Conservation (phyloP, 139 green algal species). For the Trebouxia sp. region DNA sequence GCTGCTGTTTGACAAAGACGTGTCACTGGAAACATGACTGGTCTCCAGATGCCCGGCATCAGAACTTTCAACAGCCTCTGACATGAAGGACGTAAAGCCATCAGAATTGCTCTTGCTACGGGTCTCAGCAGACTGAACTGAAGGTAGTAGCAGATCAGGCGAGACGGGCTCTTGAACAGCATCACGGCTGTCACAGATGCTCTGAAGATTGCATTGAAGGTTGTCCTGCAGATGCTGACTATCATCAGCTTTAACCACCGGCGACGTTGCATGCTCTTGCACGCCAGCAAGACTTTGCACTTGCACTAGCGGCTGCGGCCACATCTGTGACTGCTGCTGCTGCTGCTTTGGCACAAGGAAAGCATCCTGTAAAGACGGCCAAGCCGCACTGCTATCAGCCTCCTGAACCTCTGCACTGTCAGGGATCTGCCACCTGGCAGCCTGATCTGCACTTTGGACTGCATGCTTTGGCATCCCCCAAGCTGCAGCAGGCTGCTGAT, state of each 20-base stretch:
- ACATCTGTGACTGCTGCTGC: not conserved
- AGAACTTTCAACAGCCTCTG: not conserved
- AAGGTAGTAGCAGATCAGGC: not conserved
- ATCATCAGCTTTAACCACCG: too few relatives aligned
- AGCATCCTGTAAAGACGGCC: not conserved
- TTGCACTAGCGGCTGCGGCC: not conserved
- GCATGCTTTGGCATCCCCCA: too few relatives aligned
- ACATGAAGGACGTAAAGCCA: not conserved
- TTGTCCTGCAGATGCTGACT: not conserved
- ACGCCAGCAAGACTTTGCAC: not conserved
- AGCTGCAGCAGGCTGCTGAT: not conserved
- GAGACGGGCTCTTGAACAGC: not conserved
- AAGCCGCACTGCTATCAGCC: not conserved
- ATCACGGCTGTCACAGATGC: not conserved
- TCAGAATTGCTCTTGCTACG: not conserved
- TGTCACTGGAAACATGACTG: not conserved
- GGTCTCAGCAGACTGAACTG: not conserved
- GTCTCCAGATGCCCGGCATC: not conserved
- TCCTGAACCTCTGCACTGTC: not conserved
- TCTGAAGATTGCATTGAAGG: not conserved
- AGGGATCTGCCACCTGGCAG: slow-evolving; percentile 13
- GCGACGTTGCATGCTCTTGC: not conserved
- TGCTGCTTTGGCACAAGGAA: not conserved
- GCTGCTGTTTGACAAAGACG: not conserved
- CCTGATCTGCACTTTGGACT: too few relatives aligned